A percentile compares a stretch with the other conserved stretches of the same genome.
These are phyloP conservation scores for Boletus subcaerulescens DNA, from an alignment of 768 basidiomycete genomes.

Conservation along the genomic window DNA sequence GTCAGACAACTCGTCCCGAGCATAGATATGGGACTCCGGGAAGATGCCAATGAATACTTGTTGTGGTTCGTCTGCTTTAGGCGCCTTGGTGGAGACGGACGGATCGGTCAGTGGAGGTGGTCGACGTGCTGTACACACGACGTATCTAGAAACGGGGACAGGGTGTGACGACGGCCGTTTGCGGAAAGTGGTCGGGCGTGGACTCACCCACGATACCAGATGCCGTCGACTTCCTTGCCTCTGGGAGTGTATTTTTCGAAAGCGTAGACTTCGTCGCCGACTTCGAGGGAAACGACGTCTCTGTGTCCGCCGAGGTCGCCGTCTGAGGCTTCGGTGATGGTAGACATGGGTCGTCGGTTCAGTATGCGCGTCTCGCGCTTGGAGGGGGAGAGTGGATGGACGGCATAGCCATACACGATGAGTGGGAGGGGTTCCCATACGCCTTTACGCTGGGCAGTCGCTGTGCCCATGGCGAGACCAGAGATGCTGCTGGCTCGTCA, in stretches of 20 bases:
- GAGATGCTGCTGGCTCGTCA: too few relatives aligned
- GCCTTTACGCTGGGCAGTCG: conserved; percentile 36
- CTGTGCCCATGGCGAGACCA: conserved; percentile 16
- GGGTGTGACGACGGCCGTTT: background rate
- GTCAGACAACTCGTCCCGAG: conserved; percentile 83
- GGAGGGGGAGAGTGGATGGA: conserved; percentile 76
- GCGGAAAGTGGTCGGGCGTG: background rate
- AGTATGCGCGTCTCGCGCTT: conserved; percentile 70
- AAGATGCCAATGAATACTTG: conserved; percentile 95
- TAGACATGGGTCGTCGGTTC: conserved; percentile 38
- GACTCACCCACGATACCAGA: conserved; percentile 94
- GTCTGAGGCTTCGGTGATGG: conserved; percentile 45
- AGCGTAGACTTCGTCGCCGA: conserved; percentile 96
- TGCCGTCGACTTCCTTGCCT: conserved; percentile 69
- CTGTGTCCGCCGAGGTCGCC: conserved; percentile 64
- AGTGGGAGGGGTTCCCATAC: conserved; percentile 64
- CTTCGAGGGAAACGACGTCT: conserved; percentile 83
- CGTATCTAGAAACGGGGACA: conserved; percentile 53
- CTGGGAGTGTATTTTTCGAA: conserved; percentile 86
- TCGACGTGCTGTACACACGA: conserved; percentile 76
- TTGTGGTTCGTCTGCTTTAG: conserved; percentile 71
- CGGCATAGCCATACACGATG: conserved; percentile 89
- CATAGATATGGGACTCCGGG: conserved; percentile 82
- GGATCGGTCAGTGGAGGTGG: conserved; percentile 66
- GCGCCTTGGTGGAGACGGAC: conserved; percentile 39